A percentile compares a stretch with the other conserved stretches of the same genome.
Evolutionary conservation across 768 basidiomycete genomes (phyloP).

Genomic region (Lenzites betulinus): DNA sequence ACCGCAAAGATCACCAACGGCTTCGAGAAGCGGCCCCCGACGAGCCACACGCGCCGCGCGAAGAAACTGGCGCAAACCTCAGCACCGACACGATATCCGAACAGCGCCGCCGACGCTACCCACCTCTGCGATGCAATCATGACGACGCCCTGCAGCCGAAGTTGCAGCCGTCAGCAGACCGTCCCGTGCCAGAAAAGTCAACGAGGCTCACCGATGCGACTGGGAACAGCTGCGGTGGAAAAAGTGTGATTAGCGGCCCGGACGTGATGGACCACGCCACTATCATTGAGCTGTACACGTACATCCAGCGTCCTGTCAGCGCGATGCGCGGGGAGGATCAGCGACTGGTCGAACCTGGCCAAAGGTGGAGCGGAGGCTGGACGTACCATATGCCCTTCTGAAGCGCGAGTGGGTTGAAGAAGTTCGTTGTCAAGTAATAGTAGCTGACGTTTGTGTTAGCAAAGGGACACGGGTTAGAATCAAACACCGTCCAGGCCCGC

Average conservation of each 20-base stretch:
- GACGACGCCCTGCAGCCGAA: neutral
- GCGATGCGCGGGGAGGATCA: neutral
- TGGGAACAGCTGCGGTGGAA: neutral
- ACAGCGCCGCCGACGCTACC: neutral
- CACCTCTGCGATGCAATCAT: constrained; percentile 2
- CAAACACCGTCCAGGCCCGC: too few species aligned
- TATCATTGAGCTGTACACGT: neutral
- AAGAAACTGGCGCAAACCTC: neutral
- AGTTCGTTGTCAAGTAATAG: constrained; percentile 4
- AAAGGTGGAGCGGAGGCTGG: neutral
- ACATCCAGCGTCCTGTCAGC: constrained; percentile 1
- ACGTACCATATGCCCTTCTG: neutral
- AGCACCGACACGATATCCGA: neutral
- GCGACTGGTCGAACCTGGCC: too few species aligned
- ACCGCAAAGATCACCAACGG: neutral
- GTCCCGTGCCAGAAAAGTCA: neutral
- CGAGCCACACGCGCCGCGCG: neutral
- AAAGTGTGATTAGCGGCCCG: neutral
- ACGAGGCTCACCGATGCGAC: neutral
- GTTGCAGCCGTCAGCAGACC: neutral
- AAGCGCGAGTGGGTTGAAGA: constrained; percentile 1
- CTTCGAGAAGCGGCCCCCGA: neutral
- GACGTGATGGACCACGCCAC: neutral
- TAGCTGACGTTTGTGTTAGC: neutral
- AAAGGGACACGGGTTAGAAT: neutral